phyloP scores from a whole-genome alignment of 345 rosid species.

The Turnera subulata region DNA sequence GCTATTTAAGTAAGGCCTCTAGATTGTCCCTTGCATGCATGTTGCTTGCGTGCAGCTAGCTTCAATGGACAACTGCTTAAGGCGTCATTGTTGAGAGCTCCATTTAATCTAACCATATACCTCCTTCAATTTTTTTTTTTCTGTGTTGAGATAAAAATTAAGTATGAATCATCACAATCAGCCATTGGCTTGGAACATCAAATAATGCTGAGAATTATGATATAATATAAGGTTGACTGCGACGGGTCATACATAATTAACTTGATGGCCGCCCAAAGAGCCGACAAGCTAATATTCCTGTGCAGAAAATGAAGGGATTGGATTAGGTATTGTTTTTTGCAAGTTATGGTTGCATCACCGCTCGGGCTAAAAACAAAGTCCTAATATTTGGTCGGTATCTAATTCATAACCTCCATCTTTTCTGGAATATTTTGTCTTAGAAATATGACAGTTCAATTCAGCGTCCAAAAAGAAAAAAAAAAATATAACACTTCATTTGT shows the following conservation, averaged over 20 bases:
- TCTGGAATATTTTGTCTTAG: no score
- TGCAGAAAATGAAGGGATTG: neutral
- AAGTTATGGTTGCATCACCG: slow-evolving; percentile 31
- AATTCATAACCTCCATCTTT: slow-evolving; percentile 21
- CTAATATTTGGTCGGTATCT: slow-evolving; percentile 52
- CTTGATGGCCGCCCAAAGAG: slow-evolving; percentile 24
- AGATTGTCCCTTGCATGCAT: slow-evolving; percentile 14
- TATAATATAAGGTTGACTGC: slow-evolving; percentile 4
- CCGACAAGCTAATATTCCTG: slow-evolving; percentile 20
- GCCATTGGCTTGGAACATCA: neutral
- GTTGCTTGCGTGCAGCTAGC: no score
- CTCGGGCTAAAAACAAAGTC: slow-evolving; percentile 22
- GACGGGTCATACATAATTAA: slow-evolving; percentile 7
- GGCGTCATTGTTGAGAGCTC: slow-evolving; percentile 44
- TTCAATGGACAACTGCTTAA: slow-evolving; percentile 7
- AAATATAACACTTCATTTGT: no score
- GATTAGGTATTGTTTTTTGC: slow-evolving; percentile 34
- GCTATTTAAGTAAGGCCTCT: no score
- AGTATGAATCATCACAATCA: neutral
- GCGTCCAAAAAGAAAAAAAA: no score
- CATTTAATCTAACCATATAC: slow-evolving; percentile 33
- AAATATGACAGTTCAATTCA: no score
- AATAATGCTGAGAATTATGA: neutral
- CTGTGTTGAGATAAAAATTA: neutral
- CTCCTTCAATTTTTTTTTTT: neutral